phyloP scores from a whole-genome alignment of 768 basidiomycete species.

The Sporobolomyces phaffii region DNA sequence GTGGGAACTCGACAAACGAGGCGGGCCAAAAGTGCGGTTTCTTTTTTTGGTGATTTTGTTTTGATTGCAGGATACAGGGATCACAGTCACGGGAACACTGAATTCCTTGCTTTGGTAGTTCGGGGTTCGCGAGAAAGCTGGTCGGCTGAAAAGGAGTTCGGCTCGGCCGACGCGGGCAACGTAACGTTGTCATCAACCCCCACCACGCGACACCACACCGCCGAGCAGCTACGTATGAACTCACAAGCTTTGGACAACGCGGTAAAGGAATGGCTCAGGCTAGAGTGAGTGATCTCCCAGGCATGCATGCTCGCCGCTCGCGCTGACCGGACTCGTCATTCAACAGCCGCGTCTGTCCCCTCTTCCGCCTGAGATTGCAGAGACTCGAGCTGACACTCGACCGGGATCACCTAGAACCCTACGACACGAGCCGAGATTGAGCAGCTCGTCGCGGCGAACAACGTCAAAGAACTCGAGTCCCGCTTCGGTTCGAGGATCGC shows the following conservation, averaged over 20 bases:
- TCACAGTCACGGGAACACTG: too few relatives aligned
- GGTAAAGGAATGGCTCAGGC: constrained; percentile 23
- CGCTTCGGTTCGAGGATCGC: constrained; percentile 56
- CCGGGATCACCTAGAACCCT: too few relatives aligned
- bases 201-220: not conserved
- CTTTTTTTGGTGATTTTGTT: too few relatives aligned
- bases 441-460: constrained; percentile 28
- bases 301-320: not conserved
- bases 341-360: constrained; percentile 3
- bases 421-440: constrained; percentile 43
- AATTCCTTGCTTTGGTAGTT: too few relatives aligned
- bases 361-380: not conserved
- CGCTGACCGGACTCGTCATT: not conserved
- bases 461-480: constrained; percentile 37
- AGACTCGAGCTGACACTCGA: not conserved
- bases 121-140: too few relatives aligned
- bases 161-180: too few relatives aligned
- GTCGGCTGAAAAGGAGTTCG: too few relatives aligned
- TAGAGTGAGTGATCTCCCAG: constrained; percentile 11
- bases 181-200: not conserved
- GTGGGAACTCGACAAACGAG: too few relatives aligned
- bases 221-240: not conserved
- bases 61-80: too few relatives aligned
- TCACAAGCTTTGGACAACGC: not conserved
- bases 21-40: too few relatives aligned